Evolutionary conservation across 225 moss, liverwort and hornwort species (phyloP).

Genomic region (Sphagnum tenellum): DNA sequence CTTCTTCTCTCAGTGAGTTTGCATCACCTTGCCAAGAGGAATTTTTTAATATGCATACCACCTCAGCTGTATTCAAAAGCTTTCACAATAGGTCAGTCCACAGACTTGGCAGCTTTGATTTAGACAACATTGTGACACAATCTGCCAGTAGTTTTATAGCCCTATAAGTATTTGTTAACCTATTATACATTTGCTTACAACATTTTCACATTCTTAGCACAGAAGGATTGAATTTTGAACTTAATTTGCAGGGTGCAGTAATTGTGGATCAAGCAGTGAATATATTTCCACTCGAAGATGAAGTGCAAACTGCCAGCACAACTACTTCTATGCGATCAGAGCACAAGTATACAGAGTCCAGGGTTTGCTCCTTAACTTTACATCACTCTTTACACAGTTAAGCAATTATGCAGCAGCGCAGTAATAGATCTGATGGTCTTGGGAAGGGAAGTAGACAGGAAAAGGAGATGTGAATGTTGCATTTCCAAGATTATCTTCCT

Average conservation of each 20-base stretch:
- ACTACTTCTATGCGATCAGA: slow-evolving; percentile 21
- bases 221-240: no score
- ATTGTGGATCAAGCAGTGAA: slow-evolving; percentile 46
- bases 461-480: no score
- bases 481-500: not conserved
- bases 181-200: no score
- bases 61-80: no score
- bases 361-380: slow-evolving; percentile 6
- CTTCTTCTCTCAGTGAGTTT: slow-evolving; percentile 81
- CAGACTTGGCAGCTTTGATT: no score
- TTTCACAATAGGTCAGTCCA: no score
- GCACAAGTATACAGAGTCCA: slow-evolving; percentile 24
- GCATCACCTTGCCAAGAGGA: no score
- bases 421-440: not conserved
- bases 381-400: no score
- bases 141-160: not conserved
- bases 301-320: slow-evolving; percentile 26
- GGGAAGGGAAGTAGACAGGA: no score
- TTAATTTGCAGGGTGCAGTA: slow-evolving; percentile 36
- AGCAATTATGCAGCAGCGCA: no score
- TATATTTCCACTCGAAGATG: slow-evolving; percentile 42
- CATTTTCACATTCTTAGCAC: no score
- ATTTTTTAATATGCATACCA: not conserved
- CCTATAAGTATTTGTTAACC: no score
- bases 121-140: not conserved